A percentile compares a stretch with the other conserved stretches of the same genome.
Evolutionary conservation across 768 basidiomycete species (phyloP).

Genomic region (Amanita polypyramis): DNA sequence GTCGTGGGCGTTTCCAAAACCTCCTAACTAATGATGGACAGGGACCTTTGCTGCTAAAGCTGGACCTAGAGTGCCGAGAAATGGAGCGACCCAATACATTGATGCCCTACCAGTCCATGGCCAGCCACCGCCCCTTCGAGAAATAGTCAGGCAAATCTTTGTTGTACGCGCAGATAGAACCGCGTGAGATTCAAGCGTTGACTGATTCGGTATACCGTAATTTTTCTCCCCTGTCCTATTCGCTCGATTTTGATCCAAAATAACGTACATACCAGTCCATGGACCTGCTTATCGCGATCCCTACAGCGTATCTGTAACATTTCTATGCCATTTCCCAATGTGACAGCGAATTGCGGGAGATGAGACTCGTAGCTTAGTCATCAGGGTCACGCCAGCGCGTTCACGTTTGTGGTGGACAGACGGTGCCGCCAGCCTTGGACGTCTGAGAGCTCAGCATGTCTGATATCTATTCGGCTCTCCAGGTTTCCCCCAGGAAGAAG

Average conservation of each 20-base stretch:
- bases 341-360: no score
- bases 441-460: conserved; percentile 28
- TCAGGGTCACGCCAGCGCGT: conserved; percentile 4
- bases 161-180: background rate
- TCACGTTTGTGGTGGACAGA: background rate
- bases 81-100: background rate
- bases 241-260: no score
- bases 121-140: background rate
- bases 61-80: background rate
- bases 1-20: background rate
- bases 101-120: background rate
- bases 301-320: no score
- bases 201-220: no score
- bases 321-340: background rate
- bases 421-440: background rate
- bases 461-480: conserved; percentile 49
- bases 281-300: no score
- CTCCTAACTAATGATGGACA: background rate
- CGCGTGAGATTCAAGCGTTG: no score
- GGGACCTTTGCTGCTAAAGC: background rate
- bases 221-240: no score
- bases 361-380: background rate
- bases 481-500: conserved; percentile 64
- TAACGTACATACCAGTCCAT: no score
- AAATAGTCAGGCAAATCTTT: background rate